Evolutionary conservation across 352 stramenopile species (phyloP), one percentile per base, ranked within the genome.

Genomic region (Nothophytophthora sp.): DNA sequence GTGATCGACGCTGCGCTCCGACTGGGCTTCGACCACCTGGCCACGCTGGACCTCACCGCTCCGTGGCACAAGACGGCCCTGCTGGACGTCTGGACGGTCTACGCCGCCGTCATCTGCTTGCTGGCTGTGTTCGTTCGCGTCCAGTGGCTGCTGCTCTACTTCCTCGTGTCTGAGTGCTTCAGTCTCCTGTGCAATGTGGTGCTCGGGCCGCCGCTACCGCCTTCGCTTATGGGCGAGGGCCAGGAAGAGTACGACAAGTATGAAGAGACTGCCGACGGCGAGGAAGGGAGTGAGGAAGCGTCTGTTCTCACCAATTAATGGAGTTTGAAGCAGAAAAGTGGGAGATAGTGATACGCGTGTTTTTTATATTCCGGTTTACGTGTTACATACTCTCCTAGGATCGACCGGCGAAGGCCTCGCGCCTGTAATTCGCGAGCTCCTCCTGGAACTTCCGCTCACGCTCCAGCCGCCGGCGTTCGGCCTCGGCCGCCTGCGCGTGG

Each of bases 31-130:
- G 50, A 60, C 28, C 81, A 94, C 63, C 32, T 94, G 8, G 76
- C 78, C 18, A 90, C 84, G 3, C 53, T 89, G 12, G 83, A 92
- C 41, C 50, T 91, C 39, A 67, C 61, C 32, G 50, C 70, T 16
- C 81, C 84, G 10, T 94, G 84, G 84, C 84, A 94, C 62, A 90
- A 88, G 48, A 76, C 67, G 0, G 79, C 76, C 19, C 67, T 94
- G 53, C 70, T 94, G 1, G 84, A 94, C 46, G 84, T 94, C 4
- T 91, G 78, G 75, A 81, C 81, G 3, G 77, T 91, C 6, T 92
- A 88, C 50, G 74, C 67, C 1, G 79, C 79, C 9, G 24, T 92
- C 3, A 83, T 90, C 12, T 94, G 84, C 16, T 56, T 90, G 22
- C 24, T 88, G 23, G 76, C 75, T 9, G 67, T 91, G 15, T 58